Base-by-base conservation (phyloP, 2,329 filamentous ascomycete species). In the Phoma sp. region DNA sequence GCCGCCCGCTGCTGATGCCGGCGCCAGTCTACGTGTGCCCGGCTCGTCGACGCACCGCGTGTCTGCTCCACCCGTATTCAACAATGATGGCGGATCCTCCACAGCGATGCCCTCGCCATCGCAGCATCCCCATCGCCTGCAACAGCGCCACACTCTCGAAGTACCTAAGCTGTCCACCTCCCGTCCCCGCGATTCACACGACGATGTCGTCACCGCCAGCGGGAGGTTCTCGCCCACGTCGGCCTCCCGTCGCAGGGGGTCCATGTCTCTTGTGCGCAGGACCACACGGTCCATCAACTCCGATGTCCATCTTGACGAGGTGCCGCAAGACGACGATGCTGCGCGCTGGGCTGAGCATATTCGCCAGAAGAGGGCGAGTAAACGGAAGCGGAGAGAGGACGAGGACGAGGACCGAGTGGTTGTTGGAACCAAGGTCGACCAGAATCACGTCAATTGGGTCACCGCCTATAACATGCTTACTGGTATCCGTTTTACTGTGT, bases 401-500 rank as follows among this genome's bases (percentile, higher is more conserved):
- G 92, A 97, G 62, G 95, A 98, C 57, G 93, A 98, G 67, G 86
- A 93, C 58, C 78, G 84, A 25, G 93, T 99, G 8, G 84, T 98
- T 29, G 93, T 99, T 14, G 95, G 95, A 55, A 99, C 91, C 54
- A 98, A 97, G 78, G 95, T 99, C 47, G 95, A 99, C 72, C 93
- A 98, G 79, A 90, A 91, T 68, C 95, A 99, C 75, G 90, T 91
- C 64, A 98, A 98, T 75, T 99, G 90, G 88, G 92, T 96, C 39
- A 97, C 92, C 2, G 95, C 95, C 55, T 99, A 99, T 80, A 99
- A 99, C 77, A 99, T 99, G 95, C 84, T 99, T 78, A 99, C 95
- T 35, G 95, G 95, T 60, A 99, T 99, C 72, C 92, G 95, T 51
- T 96, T 98, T 68, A 93, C 91, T 38, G 95, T 99, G 24, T 98